A percentile compares a stretch with the other conserved stretches of the same genome.
These are phyloP conservation scores for Phalaenopsis aphrodite DNA, from an alignment of 106 monocot species.

Conservation along the genomic window DNA sequence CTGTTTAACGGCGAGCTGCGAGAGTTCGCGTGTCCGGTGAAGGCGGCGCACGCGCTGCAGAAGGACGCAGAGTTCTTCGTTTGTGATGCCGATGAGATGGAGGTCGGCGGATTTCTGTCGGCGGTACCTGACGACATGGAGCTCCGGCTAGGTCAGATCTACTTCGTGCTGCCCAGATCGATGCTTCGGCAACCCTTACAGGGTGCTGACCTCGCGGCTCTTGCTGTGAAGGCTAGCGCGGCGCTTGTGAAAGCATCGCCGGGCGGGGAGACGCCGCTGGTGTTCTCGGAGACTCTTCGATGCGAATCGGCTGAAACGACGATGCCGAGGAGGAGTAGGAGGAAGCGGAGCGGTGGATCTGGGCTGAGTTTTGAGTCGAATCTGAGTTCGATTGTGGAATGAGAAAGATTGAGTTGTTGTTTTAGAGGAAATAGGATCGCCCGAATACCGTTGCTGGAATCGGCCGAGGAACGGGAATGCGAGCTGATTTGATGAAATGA, in stretches of 20 bases:
- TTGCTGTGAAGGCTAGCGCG: conserved; percentile 25
- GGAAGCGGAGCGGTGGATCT: conserved; percentile 9
- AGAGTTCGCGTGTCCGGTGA: conserved; percentile 25
- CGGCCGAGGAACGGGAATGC: neutral
- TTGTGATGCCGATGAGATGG: conserved; percentile 40
- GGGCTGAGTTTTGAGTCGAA: conserved; percentile 30
- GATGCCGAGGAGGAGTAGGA: neutral
- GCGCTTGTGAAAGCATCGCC: conserved; percentile 15
- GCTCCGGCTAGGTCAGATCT: conserved; percentile 30
- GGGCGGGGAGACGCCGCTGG: conserved; percentile 8
- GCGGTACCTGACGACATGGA: conserved; percentile 15
- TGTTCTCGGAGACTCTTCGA: conserved; percentile 6
- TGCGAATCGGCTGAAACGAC: neutral
- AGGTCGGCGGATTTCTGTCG: conserved; percentile 23
- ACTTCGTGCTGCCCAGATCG: conserved; percentile 34
- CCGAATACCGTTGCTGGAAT: neutral
- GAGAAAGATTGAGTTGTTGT: neutral
- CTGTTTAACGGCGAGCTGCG: conserved; percentile 12
- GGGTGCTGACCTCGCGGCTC: conserved; percentile 31
- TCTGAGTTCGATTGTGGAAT: conserved; percentile 29
- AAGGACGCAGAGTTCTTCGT: conserved; percentile 17
- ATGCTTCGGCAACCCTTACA: conserved; percentile 25
- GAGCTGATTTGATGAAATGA: neutral
- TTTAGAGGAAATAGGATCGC: neutral
- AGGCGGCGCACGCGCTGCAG: conserved; percentile 13